Evolutionary conservation across 371 early-diverging fungal genomes (phyloP).

Genomic region (Fennellomyces sp.): DNA sequence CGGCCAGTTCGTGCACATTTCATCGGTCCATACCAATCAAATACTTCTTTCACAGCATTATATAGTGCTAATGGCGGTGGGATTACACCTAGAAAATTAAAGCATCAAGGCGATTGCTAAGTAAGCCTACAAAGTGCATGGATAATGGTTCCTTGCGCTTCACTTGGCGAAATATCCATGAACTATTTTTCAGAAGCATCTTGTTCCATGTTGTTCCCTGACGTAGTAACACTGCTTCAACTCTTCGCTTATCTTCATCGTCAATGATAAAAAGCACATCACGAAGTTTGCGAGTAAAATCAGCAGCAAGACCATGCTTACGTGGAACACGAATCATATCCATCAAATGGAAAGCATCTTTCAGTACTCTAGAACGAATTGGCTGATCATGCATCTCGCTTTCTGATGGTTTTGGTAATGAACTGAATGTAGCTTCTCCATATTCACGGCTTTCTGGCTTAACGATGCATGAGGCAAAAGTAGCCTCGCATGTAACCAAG

Average conservation of each 20-base stretch:
- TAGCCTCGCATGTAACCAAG: too few species aligned
- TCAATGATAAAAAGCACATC: not conserved
- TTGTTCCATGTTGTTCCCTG: not conserved
- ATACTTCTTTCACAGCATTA: not conserved
- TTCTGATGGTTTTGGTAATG: too few species aligned
- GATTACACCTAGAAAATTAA: not conserved
- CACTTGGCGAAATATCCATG: not conserved
- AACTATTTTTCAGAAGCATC: not conserved
- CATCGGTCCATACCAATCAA: not conserved
- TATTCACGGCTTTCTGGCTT: too few species aligned
- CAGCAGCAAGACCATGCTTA: too few species aligned
- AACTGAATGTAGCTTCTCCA: too few species aligned
- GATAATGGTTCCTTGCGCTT: not conserved
- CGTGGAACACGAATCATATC: too few species aligned
- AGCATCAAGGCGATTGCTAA: too few species aligned
- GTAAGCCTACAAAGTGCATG: not conserved
- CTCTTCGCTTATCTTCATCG: not conserved
- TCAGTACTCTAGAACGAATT: too few species aligned
- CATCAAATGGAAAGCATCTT: too few species aligned
- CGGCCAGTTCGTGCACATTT: not conserved
- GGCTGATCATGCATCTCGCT: too few species aligned
- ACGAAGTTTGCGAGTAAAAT: too few species aligned
- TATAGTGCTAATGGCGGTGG: not conserved
- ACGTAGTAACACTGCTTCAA: not conserved
- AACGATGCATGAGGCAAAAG: too few species aligned